Evolutionary conservation across 1,284 basidiomycete genomes (phyloP).

Genomic region (Puccinia horiana): DNA sequence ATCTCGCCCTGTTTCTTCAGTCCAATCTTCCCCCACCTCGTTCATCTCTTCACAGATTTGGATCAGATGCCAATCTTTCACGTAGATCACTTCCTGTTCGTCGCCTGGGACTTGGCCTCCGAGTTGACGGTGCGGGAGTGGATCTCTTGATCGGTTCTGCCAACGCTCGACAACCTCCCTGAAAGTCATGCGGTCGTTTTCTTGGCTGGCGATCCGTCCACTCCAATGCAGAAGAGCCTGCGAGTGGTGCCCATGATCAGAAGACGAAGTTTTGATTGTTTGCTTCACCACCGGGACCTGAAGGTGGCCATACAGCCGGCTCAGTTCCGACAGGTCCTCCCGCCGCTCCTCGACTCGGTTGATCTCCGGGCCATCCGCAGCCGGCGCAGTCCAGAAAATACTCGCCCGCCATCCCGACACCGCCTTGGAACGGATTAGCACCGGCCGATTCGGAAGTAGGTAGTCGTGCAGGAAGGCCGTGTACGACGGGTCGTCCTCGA

Average conservation of each 20-base stretch:
- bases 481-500: conserved; percentile 12
- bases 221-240: background rate
- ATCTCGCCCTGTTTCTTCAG: conserved; percentile 49
- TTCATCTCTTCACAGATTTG: conserved; percentile 49
- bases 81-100: conserved; percentile 57
- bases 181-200: conserved; percentile 58
- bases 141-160: conserved; percentile 52
- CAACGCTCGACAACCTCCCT: conserved; percentile 60
- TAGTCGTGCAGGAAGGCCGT: conserved; percentile 19
- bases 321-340: conserved; percentile 11
- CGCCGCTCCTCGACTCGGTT: background rate
- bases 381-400: conserved; percentile 7
- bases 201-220: conserved; percentile 44
- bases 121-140: conserved; percentile 51
- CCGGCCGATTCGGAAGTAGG: conserved; percentile 34
- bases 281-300: conserved; percentile 22
- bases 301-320: conserved; percentile 8
- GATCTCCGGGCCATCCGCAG: background rate
- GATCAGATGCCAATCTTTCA: conserved; percentile 66
- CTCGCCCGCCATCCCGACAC: conserved; percentile 24
- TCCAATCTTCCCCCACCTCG: background rate
- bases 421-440: conserved; percentile 18
- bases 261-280: background rate
- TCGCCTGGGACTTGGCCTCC: background rate
- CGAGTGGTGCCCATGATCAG: background rate